Evolutionary conservation across 2,329 filamentous ascomycete species (phyloP), one percentile per base, ranked within the genome.

Genomic region (Incumbomyces lentus): DNA sequence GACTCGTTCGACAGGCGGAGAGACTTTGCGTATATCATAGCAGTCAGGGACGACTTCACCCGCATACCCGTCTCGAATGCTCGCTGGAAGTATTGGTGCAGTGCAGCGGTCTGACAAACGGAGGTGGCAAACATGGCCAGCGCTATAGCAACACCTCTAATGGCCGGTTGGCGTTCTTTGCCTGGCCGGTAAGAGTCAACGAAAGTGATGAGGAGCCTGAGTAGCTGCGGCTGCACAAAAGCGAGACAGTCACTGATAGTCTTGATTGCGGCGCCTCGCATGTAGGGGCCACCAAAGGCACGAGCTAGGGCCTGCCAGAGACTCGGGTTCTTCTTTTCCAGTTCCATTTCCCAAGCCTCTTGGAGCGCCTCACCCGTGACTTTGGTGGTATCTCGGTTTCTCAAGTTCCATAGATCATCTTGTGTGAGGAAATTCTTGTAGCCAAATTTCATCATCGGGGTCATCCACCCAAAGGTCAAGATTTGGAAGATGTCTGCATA

Each of bases 391-490:
- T 96, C 90, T 49, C 76, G 71, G 59, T 80, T 82, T 34, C 88
- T 79, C 48, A 98, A 71, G 50, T 87, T 90, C 93, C 93, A 98
- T 18, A 98, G 74, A 64, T 98, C 90, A 53, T 95, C 86, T 63
- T 96, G 88, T 1, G 88, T 95, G 51, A 98, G 72, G 63, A 81
- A 98, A 49, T 89, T 79, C 60, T 84, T 86, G 70, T 98, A 96
- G 1, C 92, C 92, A 60, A 83, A 83, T 61, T 81, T 88, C 92
- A 98, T 98, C 77, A 98, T 70, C 0, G 92, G 89, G 0, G 92
- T 96, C 90, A 98, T 95, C 92, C 92, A 98, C 46, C 84, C 82
- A 64, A 98, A 98, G 0, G 90, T 95, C 38, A 98, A 74, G 42
- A 86, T 79, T 3, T 90, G 95, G 68, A 98, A 98, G 44, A 96